Evolutionary conservation across 1,284 basidiomycete genomes (phyloP), one percentile per base, ranked within the genome.

Genomic region (Mycosarcoma maydis): DNA sequence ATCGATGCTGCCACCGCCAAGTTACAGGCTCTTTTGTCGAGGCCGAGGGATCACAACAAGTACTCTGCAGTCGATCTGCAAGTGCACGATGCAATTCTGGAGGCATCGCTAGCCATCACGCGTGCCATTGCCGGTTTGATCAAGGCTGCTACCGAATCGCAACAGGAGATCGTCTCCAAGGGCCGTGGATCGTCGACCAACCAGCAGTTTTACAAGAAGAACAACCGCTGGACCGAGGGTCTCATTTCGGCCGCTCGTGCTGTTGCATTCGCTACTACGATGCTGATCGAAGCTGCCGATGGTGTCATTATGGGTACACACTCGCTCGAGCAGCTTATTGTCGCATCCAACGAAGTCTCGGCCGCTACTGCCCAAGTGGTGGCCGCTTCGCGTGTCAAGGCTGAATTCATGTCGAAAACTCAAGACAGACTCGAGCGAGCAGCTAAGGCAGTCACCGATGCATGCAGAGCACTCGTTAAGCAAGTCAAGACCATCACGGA

Each of bases 141-240:
- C 80, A 88, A 91, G 81, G 94, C 95, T 6, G 94, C 96, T 5
- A 97, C 95, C 2, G 95, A 95, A 45, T 94, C 92, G 41, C 96
- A 99, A 83, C 89, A 97, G 82, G 96, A 99, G 84, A 99, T 98
- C 66, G 96, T 98, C 42, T 89, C 90, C 4, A 90, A 95, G 83
- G 96, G 96, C 66, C 91, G 89, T 82, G 95, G 95, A 6, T 90
- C 92, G 11, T 92, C 89, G 82, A 88, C 92, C 22, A 81, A 80
- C 53, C 93, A 96, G 83, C 95, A 98, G 80, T 99, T 99, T 87
- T 98, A 98, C 88, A 99, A 99, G 86, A 89, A 91, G 67, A 97
- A 99, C 88, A 98, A 98, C 84, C 88, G 96, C 65, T 99, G 96
- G 96, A 98, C 96, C 17, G 96, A 99, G 83, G 96, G 96, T 72